Evolutionary conservation across 306 rosid genomes (phyloP).

Genomic region (Spatholobus suberectus): DNA sequence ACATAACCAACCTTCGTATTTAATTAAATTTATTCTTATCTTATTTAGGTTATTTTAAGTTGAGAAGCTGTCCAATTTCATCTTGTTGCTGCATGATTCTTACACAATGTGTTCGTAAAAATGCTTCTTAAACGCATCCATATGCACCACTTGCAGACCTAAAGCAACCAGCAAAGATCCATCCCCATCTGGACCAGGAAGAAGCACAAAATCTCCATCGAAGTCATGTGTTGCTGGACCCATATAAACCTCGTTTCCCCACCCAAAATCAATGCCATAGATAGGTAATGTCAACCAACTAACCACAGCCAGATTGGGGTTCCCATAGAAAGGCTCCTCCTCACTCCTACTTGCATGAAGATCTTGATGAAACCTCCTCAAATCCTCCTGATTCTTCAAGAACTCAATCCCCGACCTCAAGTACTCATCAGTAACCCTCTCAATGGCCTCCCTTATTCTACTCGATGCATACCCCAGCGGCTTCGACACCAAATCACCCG

Average conservation of each 20-base stretch:
- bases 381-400: conserved; percentile 52
- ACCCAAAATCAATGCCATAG: background rate
- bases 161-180: background rate
- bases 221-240: background rate
- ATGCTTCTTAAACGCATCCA: background rate
- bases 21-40: background rate
- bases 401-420: conserved; percentile 50
- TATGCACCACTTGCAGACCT: background rate
- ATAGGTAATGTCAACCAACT: background rate
- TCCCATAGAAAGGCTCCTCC: conserved; percentile 49
- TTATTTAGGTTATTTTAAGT: background rate
- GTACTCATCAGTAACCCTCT: conserved; percentile 56
- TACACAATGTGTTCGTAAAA: background rate
- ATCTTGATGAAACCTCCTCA: conserved; percentile 53
- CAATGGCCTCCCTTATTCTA: conserved; percentile 59
- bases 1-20: background rate
- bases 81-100: background rate
- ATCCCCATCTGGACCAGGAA: conserved; percentile 2
- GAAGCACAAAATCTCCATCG: conserved; percentile 3
- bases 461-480: conserved; percentile 62
- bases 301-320: conserved; percentile 7
- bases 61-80: background rate
- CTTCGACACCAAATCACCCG: conserved; percentile 57
- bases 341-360: conserved; percentile 42
- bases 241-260: conserved; percentile 9